Base-by-base conservation (phyloP, 148 eudicot species). In the Rheum nobile region DNA sequence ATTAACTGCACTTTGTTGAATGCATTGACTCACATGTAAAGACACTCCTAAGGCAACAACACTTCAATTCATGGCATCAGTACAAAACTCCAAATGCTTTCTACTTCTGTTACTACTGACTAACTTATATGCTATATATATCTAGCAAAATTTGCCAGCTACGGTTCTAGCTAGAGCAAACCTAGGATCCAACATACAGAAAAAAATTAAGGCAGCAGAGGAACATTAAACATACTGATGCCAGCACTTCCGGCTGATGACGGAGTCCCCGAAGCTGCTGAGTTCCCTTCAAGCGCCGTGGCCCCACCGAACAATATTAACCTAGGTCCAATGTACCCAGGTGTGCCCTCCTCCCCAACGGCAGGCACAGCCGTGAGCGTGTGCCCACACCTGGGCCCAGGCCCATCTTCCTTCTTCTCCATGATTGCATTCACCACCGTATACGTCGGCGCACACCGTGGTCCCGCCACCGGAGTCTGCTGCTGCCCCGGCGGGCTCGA, bases 191-290 rank as follows among this genome's bases (percentile, higher is more conserved):
- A 65, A 17, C 21, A 65, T 9, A 57, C 41, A 14, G 70, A 31
- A 0, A 31, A 13, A 26, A 28, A 31, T 65, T 16, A 32, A 65
- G 70, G 24, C 70, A 32, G 1, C 0, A 65, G 70, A 65, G 38
- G 17, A 71, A 22, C 21, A 39, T 41, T 41, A 21, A 71, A 71
- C 98, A 67, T 91, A 94, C 98, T 82, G 73, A 94, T 94, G 81
- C 98, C 98, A 4, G 98, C 98, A 80, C 93, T 90, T 84, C 96
- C 98, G 71, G 98, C 97, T 4, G 98, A 87, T 0, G 98, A 77
- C 22, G 98, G 98, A 77, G 93, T 87, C 78, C 96, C 97, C 4
- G 96, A 71, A 31, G 82, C 89, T 0, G 84, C 94, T 0, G 98
- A 90, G 77, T 91, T 95, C 11, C 98, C 98, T 79, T 95, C 98